A percentile compares a stretch with the other conserved stretches of the same genome.
These are phyloP conservation scores for Starmerella stigmatis DNA, from an alignment of 805 yeast species.

Conservation along the genomic window DNA sequence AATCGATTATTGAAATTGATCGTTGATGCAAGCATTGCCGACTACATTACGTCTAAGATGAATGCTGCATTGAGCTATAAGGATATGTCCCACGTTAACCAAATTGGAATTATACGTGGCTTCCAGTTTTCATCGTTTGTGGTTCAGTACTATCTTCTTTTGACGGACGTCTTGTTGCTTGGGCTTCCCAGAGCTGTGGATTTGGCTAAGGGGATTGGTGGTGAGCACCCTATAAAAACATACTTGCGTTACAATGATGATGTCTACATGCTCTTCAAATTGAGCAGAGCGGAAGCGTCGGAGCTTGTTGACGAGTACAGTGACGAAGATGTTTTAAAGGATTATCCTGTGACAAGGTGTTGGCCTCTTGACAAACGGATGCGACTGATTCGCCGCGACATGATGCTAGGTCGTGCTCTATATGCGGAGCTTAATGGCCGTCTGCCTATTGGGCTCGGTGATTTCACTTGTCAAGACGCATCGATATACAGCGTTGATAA, in stretches of 20 bases:
- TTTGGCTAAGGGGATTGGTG: slow-evolving; percentile 63
- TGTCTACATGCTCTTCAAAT: slow-evolving; percentile 67
- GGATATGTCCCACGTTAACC: slow-evolving; percentile 91
- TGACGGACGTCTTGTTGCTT: slow-evolving; percentile 66
- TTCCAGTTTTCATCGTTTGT: slow-evolving; percentile 83
- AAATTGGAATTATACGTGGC: slow-evolving; percentile 79
- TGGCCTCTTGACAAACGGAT: slow-evolving; percentile 93
- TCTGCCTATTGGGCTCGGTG: slow-evolving; percentile 63
- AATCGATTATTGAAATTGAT: slow-evolving; percentile 71
- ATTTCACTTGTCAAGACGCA: slow-evolving; percentile 70
- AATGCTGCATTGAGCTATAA: slow-evolving; percentile 73
- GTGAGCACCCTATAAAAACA: slow-evolving; percentile 61
- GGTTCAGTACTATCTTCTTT: slow-evolving; percentile 79
- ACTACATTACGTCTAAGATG: slow-evolving; percentile 82
- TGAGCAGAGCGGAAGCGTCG: slow-evolving; percentile 59
- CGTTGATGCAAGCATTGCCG: slow-evolving; percentile 85
- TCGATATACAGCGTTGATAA: slow-evolving; percentile 87
- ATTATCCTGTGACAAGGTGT: slow-evolving; percentile 36
- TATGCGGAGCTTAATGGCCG: slow-evolving; percentile 83
- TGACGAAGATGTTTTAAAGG: neutral
- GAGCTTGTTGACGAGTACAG: slow-evolving; percentile 60
- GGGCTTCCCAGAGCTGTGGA: slow-evolving; percentile 84
- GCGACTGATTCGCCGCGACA: slow-evolving; percentile 85
- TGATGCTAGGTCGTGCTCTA: slow-evolving; percentile 80
- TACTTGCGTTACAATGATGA: slow-evolving; percentile 79